Conservation (phyloP, 371 early-diverging fungal species). For the Polyrhizophydium stewartii region DNA sequence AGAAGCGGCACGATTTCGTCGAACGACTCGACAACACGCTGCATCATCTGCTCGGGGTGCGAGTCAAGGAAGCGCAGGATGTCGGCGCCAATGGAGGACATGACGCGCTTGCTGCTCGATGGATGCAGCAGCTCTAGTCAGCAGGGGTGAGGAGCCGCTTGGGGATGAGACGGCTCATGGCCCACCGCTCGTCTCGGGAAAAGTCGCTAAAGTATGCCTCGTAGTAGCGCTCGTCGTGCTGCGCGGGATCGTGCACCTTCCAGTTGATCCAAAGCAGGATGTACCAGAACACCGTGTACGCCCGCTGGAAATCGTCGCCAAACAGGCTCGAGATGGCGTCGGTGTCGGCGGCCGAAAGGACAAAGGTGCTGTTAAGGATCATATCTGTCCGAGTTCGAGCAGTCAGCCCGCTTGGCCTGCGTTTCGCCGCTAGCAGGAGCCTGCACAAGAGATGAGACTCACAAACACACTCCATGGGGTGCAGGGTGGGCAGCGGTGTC, state of each 20-base stretch:
- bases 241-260: slow-evolving; percentile 3
- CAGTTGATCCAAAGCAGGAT: slow-evolving; percentile 13
- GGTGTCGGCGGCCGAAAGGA: slow-evolving; percentile 2
- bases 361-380: slow-evolving; percentile 10
- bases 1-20: slow-evolving; percentile 11
- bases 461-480: slow-evolving; percentile 17
- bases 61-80: slow-evolving; percentile 8
- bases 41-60: slow-evolving; percentile 9
- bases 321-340: slow-evolving; percentile 2
- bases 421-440: too few species aligned
- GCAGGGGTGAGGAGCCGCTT: background rate
- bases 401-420: background rate
- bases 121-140: background rate
- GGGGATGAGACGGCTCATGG: background rate
- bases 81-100: slow-evolving; percentile 6
- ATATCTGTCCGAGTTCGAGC: background rate
- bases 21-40: slow-evolving; percentile 3
- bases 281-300: slow-evolving; percentile 12
- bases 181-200: slow-evolving; percentile 7
- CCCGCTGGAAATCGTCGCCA: slow-evolving; percentile 3
- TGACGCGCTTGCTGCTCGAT: slow-evolving; percentile 6
- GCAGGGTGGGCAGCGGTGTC: slow-evolving; percentile 1
- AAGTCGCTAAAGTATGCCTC: slow-evolving; percentile 12
- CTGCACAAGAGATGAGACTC: background rate
- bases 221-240: slow-evolving; percentile 9